Base-by-base conservation (phyloP, 140 eudicot species). In the Stevia rebaudiana region DNA sequence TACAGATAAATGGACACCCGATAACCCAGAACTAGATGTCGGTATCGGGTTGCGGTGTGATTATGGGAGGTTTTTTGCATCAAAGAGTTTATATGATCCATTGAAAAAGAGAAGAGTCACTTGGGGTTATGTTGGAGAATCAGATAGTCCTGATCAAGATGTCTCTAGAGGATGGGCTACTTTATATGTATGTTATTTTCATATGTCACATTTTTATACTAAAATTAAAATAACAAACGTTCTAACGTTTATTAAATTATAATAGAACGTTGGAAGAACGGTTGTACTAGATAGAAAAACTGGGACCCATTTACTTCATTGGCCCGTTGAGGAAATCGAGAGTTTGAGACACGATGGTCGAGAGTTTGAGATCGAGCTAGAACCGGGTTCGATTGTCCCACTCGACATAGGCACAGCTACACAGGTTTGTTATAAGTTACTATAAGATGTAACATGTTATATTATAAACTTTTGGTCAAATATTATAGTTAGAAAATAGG, bases 281-380 rank as follows among this genome's bases (percentile, higher is more conserved):
- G 44, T 83, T 40, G 76, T 76, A 7, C 78, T 79, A 1, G 89
- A 83, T 62, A 51, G 50, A 52, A 79, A 76, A 24, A 83, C 85
- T 0, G 85, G 85, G 39, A 73, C 80, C 56, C 72, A 83, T 70
- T 28, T 83, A 43, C 78, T 83, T 55, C 85, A 83, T 44, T 83
- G 89, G 89, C 89, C 89, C 39, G 82, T 83, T 35, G 83, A 83
- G 67, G 89, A 83, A 44, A 56, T 83, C 6, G 82, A 83, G 17
- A 79, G 41, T 12, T 66, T 83, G 69, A 83, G 89, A 66, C 47
- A 43, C 57, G 43, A 52, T 51, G 69, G 36, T 48, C 61, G 15
- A 1, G 81, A 54, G 57, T 79, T 79, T 12, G 67, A 61, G 47
- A 28, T 83, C 11, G 22, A 28, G 44, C 67, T 83, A 3, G 46